Base-by-base conservation (phyloP, 805 yeast genomes). In the Zygotorulaspora chibaensis region DNA sequence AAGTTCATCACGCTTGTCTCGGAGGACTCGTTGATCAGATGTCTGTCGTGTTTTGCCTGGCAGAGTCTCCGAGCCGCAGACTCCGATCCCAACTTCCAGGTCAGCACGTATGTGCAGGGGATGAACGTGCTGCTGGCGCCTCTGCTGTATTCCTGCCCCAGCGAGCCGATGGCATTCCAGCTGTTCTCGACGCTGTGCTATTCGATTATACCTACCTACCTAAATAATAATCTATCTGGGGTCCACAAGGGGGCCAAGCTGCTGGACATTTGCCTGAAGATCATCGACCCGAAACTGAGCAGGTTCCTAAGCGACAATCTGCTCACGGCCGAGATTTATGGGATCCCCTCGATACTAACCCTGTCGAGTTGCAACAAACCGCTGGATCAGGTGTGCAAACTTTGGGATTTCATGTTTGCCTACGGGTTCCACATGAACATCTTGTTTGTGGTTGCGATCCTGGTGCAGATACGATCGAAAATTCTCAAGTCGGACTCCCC, bases 371-470 rank as follows among this genome's bases (percentile, higher is more conserved):
- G 96, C 56, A 87, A 95, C 5, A 95, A 95, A 8, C 90, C 96
- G 0, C 69, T 90, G 37, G 68, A 71, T 27, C 87, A 89, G 51
- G 85, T 86, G 1, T 66, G 89, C 31, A 77, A 80, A 47, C 71
- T 89, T 13, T 89, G 97, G 97, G 97, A 89, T 62, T 85, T 89
- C 53, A 67, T 88, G 55, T 84, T 89, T 65, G 95, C 96, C 3
- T 89, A 87, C 57, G 97, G 97, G 0, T 79, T 85, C 15, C 96
- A 90, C 58, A 75, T 88, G 81, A 89, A 90, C 65, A 76, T 90
- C 25, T 69, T 90, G 31, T 84, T 88, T 54, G 79, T 89, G 2
- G 87, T 88, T 8, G 91, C 96, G 1, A 96, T 87, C 61, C 67
- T 89, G 17, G 80, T 86, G 3, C 70, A 83, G 35, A 81, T 84